Conservation (phyloP, 2,329 filamentous ascomycete genomes). For the Coleophoma cylindrospora region DNA sequence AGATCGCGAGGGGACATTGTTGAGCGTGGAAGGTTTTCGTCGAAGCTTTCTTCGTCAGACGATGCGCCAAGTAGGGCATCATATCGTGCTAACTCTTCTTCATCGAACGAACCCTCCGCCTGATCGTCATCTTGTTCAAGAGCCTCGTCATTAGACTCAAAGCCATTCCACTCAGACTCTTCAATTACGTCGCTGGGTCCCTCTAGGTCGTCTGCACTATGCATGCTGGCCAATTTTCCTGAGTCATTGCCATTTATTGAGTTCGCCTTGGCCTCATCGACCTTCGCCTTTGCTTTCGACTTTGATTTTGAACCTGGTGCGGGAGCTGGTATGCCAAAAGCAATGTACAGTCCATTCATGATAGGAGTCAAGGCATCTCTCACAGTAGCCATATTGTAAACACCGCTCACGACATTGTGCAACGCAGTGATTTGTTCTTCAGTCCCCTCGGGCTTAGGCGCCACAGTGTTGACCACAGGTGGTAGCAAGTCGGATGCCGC, state of each 20-base stretch:
- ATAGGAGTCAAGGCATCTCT: constrained; percentile 40
- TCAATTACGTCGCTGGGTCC: neutral
- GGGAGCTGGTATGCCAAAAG: constrained; percentile 22
- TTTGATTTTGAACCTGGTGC: constrained; percentile 8
- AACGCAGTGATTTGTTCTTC: constrained; percentile 26
- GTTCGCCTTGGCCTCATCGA: constrained; percentile 8
- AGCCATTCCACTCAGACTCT: constrained; percentile 11
- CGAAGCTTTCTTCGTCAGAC: constrained; percentile 24
- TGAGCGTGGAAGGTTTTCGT: constrained; percentile 8
- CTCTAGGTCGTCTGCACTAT: constrained; percentile 1
- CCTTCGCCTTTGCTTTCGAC: constrained; percentile 12
- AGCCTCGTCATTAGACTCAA: constrained; percentile 11
- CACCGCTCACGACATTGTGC: constrained; percentile 47
- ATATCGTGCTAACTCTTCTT: constrained; percentile 21
- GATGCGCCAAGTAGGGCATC: constrained; percentile 23
- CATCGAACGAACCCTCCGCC: constrained; percentile 14
- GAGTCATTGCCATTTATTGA: constrained; percentile 5
- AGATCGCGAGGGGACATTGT: neutral
- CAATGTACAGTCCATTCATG: constrained; percentile 21
- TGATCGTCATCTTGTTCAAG: constrained; percentile 12
- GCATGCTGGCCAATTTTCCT: neutral
- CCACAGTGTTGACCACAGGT: constrained; percentile 24
- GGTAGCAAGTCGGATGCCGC: constrained; percentile 38
- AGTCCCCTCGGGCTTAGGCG: constrained; percentile 20
- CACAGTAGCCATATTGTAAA: constrained; percentile 48